phyloP scores from a whole-genome alignment of 1,284 basidiomycete genomes.

The Somion occarium region DNA sequence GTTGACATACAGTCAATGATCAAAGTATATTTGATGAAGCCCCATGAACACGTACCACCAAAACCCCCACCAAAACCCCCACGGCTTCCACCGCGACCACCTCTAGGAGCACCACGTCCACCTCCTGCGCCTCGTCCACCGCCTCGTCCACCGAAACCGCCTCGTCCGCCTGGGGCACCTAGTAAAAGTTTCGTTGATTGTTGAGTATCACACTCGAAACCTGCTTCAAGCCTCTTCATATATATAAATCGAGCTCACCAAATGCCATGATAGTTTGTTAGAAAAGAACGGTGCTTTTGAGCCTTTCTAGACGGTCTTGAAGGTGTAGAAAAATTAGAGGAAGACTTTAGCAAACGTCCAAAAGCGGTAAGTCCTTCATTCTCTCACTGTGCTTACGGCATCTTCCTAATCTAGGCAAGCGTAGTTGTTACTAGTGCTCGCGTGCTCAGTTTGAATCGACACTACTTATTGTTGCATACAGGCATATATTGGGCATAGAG shows the following conservation, averaged over 20 bases:
- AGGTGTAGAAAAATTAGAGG: constrained; percentile 3
- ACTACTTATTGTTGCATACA: no score
- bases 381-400: no score
- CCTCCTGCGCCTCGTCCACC: constrained; percentile 26
- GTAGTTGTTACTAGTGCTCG: no score
- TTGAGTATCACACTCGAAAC: neutral
- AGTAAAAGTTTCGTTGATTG: neutral
- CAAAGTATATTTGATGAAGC: neutral
- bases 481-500: no score
- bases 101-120: constrained; percentile 17
- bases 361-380: neutral
- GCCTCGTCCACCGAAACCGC: constrained; percentile 30
- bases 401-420: no score
- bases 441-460: no score
- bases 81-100: constrained; percentile 19
- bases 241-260: neutral
- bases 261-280: constrained; percentile 2
- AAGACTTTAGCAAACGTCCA: neutral
- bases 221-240: neutral
- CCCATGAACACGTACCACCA: neutral
- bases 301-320: neutral
- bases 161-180: constrained; percentile 34
- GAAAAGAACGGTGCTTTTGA: neutral
- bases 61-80: constrained; percentile 28
- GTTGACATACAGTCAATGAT: neutral